A percentile compares a stretch with the other conserved stretches of the same genome.
Conservation (phyloP, 345 rosid genomes). For the Isatis tinctoria region DNA sequence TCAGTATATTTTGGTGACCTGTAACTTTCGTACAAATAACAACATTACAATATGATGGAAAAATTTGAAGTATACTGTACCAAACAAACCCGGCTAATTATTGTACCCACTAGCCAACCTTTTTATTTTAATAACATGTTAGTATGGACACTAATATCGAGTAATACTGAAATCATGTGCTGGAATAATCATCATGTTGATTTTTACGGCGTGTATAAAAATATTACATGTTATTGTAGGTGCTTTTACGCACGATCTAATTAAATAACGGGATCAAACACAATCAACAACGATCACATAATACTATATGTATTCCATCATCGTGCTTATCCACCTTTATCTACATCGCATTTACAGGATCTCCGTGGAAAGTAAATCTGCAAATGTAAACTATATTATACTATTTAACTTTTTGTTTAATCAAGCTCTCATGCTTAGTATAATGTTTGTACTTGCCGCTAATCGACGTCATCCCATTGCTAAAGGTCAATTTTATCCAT, state of each 20-base stretch:
- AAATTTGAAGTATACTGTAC: neutral
- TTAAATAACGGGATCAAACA: constrained; percentile 10
- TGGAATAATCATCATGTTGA: constrained; percentile 5
- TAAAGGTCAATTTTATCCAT: neutral
- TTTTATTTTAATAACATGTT: neutral
- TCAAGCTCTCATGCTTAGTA: neutral
- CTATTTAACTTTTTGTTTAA: neutral
- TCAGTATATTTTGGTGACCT: too few species aligned
- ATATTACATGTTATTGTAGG: constrained; percentile 14
- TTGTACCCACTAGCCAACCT: constrained; percentile 23
- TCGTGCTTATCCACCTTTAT: constrained; percentile 29
- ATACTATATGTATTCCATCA: neutral
- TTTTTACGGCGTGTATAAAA: constrained; percentile 33
- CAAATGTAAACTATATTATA: neutral
- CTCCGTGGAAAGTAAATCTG: constrained; percentile 11
- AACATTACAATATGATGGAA: neutral
- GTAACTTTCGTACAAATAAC: neutral
- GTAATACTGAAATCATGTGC: constrained; percentile 10
- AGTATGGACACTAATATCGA: constrained; percentile 1
- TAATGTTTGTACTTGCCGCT: neutral
- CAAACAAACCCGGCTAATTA: constrained; percentile 17
- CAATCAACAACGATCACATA: neutral
- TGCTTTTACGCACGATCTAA: constrained; percentile 31
- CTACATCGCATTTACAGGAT: constrained; percentile 21
- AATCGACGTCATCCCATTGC: neutral